Percentiles rank a stretch among this genome's conserved stretches.
These are phyloP conservation scores for Globisporangium spinosum DNA, from an alignment of 352 stramenopile genomes.

Conservation along the genomic window DNA sequence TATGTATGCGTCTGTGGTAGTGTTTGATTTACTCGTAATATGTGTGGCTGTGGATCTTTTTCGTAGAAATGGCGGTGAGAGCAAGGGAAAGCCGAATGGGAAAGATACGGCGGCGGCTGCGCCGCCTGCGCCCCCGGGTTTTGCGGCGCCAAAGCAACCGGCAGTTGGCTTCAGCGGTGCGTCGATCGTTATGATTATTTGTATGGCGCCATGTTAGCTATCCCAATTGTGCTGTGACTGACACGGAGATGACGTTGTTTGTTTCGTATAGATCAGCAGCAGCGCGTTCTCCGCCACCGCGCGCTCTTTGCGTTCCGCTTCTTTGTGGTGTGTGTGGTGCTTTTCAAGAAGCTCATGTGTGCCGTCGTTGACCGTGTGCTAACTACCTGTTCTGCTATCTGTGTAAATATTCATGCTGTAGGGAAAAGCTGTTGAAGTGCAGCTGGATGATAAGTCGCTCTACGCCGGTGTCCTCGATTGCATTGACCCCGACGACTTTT, in stretches of 20 bases:
- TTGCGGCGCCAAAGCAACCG: slow-evolving; percentile 12
- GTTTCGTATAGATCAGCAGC: slow-evolving; percentile 38
- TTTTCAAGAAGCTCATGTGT: neutral
- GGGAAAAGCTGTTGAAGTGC: slow-evolving; percentile 69
- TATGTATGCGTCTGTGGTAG: neutral
- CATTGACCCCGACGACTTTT: slow-evolving; percentile 83
- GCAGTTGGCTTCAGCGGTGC: slow-evolving; percentile 15
- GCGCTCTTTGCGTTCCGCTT: slow-evolving; percentile 80
- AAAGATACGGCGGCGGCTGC: slow-evolving; percentile 9
- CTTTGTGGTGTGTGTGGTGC: slow-evolving; percentile 34
- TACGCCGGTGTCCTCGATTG: slow-evolving; percentile 77
- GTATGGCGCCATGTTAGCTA: neutral
- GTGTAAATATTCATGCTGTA: slow-evolving; percentile 9
- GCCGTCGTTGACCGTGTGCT: neutral
- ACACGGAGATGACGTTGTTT: neutral
- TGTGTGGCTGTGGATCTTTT: neutral
- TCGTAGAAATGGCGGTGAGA: slow-evolving; percentile 5
- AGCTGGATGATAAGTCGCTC: slow-evolving; percentile 52
- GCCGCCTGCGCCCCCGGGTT: slow-evolving; percentile 3
- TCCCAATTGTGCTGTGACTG: neutral
- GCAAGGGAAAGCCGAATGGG: slow-evolving; percentile 17
- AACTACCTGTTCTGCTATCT: neutral
- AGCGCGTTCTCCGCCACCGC: slow-evolving; percentile 71
- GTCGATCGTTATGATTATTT: slow-evolving; percentile 1
- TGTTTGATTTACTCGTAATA: neutral